Evolutionary conservation across 1,284 basidiomycete species (phyloP).

Genomic region (Hemileia vastatrix): DNA sequence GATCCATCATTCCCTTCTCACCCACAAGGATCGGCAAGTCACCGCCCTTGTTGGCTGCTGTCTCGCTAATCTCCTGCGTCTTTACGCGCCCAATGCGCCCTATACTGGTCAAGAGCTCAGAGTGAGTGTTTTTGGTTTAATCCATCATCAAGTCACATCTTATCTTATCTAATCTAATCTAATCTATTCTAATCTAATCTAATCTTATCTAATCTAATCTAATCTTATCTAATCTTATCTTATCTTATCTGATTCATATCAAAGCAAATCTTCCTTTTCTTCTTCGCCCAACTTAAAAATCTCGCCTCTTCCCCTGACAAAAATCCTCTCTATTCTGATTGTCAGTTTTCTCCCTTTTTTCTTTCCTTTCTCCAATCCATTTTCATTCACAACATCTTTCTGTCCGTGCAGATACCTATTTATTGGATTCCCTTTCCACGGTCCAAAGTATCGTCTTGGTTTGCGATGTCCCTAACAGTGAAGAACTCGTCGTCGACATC

Average conservation of each 20-base stretch:
- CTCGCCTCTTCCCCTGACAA: conserved; percentile 55
- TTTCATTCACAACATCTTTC: neutral
- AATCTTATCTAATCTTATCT: neutral
- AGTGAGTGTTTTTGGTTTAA: conserved; percentile 37
- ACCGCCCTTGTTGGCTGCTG: conserved; percentile 90
- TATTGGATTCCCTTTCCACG: conserved; percentile 80
- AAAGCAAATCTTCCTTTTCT: conserved; percentile 83
- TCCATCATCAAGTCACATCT: neutral
- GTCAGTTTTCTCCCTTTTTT: conserved; percentile 53
- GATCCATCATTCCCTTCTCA: conserved; percentile 64
- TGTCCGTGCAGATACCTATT: conserved; percentile 56
- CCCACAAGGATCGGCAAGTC: conserved; percentile 89
- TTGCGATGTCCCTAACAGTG: conserved; percentile 75
- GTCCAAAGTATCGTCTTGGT: conserved; percentile 91
- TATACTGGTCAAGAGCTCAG: conserved; percentile 73
- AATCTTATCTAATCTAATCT: neutral
- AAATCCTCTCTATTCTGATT: conserved; percentile 48
- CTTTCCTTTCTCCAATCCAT: neutral
- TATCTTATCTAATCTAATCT: neutral
- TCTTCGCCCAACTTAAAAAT: conserved; percentile 71
- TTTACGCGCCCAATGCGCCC: conserved; percentile 95
- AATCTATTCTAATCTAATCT: neutral
- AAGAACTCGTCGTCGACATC: conserved; percentile 71
- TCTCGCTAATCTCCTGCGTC: conserved; percentile 79
- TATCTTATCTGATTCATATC: conserved; percentile 41